Evolutionary conservation across 768 basidiomycete species (phyloP).

Genomic region (Lactarius trivialis): DNA sequence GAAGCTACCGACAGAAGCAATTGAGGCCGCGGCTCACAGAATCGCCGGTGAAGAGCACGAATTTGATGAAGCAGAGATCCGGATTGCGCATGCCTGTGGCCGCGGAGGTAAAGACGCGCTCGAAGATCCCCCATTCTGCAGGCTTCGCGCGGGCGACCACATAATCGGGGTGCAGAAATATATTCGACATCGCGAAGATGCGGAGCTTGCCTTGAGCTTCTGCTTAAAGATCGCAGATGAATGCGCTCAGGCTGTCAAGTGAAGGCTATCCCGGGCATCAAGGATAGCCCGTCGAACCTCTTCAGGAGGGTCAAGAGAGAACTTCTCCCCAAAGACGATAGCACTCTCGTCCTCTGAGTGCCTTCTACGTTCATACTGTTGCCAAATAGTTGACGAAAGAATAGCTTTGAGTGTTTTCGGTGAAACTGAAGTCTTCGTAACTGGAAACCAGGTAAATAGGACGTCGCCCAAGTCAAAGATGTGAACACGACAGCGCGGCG

Average conservation of each 20-base stretch:
- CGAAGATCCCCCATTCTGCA: slow-evolving; percentile 45
- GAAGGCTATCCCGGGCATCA: slow-evolving; percentile 43
- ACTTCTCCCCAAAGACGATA: slow-evolving; percentile 39
- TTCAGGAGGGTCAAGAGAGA: slow-evolving; percentile 31
- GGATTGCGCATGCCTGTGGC: slow-evolving; percentile 50
- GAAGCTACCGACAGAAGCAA: too few relatives aligned
- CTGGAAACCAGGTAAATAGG: slow-evolving; percentile 45
- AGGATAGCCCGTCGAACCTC: slow-evolving; percentile 42
- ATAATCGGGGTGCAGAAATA: slow-evolving; percentile 52
- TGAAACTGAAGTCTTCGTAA: slow-evolving; percentile 39
- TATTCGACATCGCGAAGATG: slow-evolving; percentile 56
- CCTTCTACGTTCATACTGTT: slow-evolving; percentile 44
- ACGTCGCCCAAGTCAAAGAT: slow-evolving; percentile 54
- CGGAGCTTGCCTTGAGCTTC: slow-evolving; percentile 32
- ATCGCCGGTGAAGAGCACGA: slow-evolving; percentile 45
- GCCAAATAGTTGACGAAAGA: slow-evolving; percentile 43
- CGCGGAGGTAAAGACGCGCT: slow-evolving; percentile 47
- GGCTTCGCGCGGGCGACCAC: slow-evolving; percentile 39
- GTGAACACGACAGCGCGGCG: slow-evolving; percentile 28
- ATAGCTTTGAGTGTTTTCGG: slow-evolving; percentile 37
- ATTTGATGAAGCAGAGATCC: slow-evolving; percentile 45
- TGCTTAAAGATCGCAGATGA: slow-evolving; percentile 42
- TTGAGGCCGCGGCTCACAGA: slow-evolving; percentile 39
- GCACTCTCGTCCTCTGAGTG: slow-evolving; percentile 40
- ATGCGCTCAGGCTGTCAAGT: slow-evolving; percentile 39